Evolutionary conservation across 306 rosid species (phyloP).

Genomic region (Pueraria montana): DNA sequence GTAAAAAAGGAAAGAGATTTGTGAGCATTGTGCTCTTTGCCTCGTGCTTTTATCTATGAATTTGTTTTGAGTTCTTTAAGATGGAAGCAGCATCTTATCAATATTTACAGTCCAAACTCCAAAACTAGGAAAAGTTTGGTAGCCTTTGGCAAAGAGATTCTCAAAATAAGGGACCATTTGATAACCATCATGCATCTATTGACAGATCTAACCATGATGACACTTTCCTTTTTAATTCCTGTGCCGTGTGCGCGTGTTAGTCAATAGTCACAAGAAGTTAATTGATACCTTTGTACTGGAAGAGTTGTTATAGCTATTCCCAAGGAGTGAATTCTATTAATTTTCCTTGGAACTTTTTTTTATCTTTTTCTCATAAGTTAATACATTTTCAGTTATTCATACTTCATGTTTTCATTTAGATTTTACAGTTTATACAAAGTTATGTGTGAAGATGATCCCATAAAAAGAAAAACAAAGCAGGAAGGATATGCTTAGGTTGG

Average conservation of each 20-base stretch:
- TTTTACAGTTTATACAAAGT: not conserved
- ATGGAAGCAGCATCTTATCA: not conserved
- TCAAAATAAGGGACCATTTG: not conserved
- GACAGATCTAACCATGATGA: not conserved
- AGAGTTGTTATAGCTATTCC: not conserved
- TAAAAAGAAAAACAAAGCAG: not conserved
- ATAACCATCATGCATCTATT: not conserved
- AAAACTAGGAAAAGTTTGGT: not conserved
- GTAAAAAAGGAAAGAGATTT: no score
- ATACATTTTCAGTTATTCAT: not conserved
- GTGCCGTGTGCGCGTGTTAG: not conserved
- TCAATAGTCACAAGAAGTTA: slow-evolving; percentile 5
- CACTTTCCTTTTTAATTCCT: not conserved
- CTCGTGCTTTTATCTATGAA: not conserved
- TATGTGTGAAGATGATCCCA: not conserved
- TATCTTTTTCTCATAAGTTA: not conserved
- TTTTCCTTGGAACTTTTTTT: not conserved
- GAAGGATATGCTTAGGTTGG: not conserved
- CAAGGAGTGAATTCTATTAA: not conserved
- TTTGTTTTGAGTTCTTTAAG: not conserved
- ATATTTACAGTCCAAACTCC: slow-evolving; percentile 6
- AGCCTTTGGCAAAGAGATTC: not conserved
- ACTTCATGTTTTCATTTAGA: not conserved
- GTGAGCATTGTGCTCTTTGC: no score
- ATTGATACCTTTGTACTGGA: not conserved